These are phyloP conservation scores for Salix brachista DNA, from an alignment of 345 rosid genomes.

Conservation along the genomic window DNA sequence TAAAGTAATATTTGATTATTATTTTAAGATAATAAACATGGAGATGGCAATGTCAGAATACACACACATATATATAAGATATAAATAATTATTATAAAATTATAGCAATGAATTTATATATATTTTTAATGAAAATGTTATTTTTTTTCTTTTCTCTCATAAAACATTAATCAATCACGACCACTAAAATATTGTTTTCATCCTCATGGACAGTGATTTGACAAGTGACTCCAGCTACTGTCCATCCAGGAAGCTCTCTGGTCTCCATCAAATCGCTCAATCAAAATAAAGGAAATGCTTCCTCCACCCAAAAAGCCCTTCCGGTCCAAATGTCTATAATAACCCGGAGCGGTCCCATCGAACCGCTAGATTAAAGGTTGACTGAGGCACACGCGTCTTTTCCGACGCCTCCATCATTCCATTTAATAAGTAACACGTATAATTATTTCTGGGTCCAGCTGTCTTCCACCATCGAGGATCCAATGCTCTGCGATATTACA, in stretches of 20 bases:
- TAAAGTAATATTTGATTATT: too few relatives aligned
- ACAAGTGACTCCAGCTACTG: background rate
- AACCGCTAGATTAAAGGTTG: conserved; percentile 1
- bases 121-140: too few relatives aligned
- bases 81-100: too few relatives aligned
- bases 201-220: background rate
- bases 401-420: conserved; percentile 18
- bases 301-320: background rate
- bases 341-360: background rate
- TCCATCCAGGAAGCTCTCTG: background rate
- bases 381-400: conserved; percentile 7
- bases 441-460: conserved; percentile 13
- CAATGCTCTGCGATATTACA: background rate
- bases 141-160: too few relatives aligned
- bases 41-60: too few relatives aligned
- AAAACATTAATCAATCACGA: too few relatives aligned
- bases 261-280: background rate
- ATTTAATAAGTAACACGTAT: conserved; percentile 7
- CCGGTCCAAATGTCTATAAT: background rate
- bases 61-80: too few relatives aligned
- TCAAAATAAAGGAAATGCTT: too few relatives aligned
- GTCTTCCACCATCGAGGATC: background rate
- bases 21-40: too few relatives aligned
- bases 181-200: background rate
- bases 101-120: too few relatives aligned